Evolutionary conservation across 1,284 basidiomycete species (phyloP), one percentile per base, ranked within the genome.

Genomic region (Sporisorium exsertum): DNA sequence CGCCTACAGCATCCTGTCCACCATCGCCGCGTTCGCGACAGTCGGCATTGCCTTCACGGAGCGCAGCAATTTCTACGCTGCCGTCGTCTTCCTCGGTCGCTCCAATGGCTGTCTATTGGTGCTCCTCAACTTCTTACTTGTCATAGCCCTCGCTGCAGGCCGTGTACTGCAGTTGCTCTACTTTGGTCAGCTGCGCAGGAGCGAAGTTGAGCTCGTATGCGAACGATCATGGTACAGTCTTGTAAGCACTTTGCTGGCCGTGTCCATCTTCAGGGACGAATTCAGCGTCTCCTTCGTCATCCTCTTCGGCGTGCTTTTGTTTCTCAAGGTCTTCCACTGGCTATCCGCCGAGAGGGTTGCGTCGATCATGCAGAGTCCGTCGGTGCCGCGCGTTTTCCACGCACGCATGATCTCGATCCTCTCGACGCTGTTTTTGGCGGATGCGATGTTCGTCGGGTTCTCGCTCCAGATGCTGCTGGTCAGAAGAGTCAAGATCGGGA

Each of bases 281-380:
- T 87, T 86, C 45, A 93, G 97, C 86, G 90, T 92, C n/a, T 90
- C 91, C 1, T 98, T 98, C 84, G 92, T 92, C 40, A 87, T 95
- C 76, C 93, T 97, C 90, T 98, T 97, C 84, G 92, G 93, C 20
- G 90, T 94, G 76, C 88, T 99, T 22, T 90, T 98, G 16, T 96
- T 97, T 81, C 89, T 98, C 80, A 98, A 98, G 86, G 94, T 94
- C 61, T 99, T 99, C 86, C 97, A 99, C 86, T 98, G 95, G 95
- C 89, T 99, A 33, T 90, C 94, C 64, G 91, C 91, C 3, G 96
- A 98, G 85, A 90, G 97, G 47, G 93, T 99, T 58, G 97, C 99
- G 89, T 95, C 93, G 89, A 97, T 99, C 93, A 97, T 99, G 83
- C 97, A 99, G 87, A 89, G 93, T 61, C 92, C 94, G 32, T 92